phyloP scores from a whole-genome alignment of 805 yeast species.

The Candida namnaoensis region DNA sequence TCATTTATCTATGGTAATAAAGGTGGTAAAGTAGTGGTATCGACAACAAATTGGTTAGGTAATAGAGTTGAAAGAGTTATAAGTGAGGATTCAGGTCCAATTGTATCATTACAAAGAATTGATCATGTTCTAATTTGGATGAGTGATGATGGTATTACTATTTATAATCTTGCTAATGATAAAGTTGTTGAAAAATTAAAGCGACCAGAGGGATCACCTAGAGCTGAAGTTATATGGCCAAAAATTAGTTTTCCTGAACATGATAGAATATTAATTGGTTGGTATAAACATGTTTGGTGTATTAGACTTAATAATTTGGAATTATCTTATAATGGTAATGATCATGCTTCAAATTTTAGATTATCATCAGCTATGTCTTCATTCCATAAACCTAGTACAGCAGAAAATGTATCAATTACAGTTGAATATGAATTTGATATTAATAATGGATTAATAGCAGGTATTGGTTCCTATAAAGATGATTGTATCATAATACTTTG shows the following conservation, averaged over 20 bases:
- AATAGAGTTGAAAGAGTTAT: slow-evolving; percentile 61
- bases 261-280: slow-evolving; percentile 65
- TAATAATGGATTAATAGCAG: slow-evolving; percentile 47
- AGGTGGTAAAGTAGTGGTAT: slow-evolving; percentile 70
- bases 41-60: slow-evolving; percentile 84
- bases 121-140: slow-evolving; percentile 74
- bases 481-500: slow-evolving; percentile 59
- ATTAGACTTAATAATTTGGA: slow-evolving; percentile 32
- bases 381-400: slow-evolving; percentile 36
- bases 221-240: slow-evolving; percentile 84
- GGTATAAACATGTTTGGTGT: slow-evolving; percentile 77
- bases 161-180: slow-evolving; percentile 49
- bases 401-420: slow-evolving; percentile 35
- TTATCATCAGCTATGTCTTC: slow-evolving; percentile 33
- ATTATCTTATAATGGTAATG: too few relatives aligned
- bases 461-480: slow-evolving; percentile 68
- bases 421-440: slow-evolving; percentile 27
- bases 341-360: slow-evolving; percentile 8
- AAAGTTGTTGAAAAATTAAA: slow-evolving; percentile 41
- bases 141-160: slow-evolving; percentile 70
- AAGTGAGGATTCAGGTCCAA: slow-evolving; percentile 57
- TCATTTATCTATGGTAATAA: slow-evolving; percentile 85
- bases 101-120: slow-evolving; percentile 55
- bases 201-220: slow-evolving; percentile 43
- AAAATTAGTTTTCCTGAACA: slow-evolving; percentile 56